A percentile compares a stretch with the other conserved stretches of the same genome.
Conservation (phyloP, 2,329 filamentous ascomycete species). For the Sarocladium brachiariae region DNA sequence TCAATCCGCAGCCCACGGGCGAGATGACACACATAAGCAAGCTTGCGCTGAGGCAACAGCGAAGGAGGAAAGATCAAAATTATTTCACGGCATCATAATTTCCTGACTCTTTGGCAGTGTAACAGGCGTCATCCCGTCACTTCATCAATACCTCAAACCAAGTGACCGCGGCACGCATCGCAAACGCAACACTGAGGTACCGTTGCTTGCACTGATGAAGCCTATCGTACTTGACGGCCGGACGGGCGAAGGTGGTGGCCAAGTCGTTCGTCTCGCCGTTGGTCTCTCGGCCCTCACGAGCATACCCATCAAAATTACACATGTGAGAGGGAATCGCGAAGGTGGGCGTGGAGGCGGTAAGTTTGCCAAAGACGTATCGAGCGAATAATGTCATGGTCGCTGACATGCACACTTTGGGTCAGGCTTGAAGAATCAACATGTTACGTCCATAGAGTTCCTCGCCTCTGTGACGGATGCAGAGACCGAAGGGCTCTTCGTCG, state of each 20-base stretch:
- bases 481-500: constrained; percentile 42
- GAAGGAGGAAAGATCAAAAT: too few relatives aligned
- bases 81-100: too few relatives aligned
- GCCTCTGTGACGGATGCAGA: constrained; percentile 44
- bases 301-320: constrained; percentile 43
- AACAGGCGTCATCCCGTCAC: too few relatives aligned
- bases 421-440: constrained; percentile 57
- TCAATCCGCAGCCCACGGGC: background rate
- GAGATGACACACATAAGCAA: background rate
- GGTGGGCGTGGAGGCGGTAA: constrained; percentile 5
- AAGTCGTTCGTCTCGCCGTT: constrained; percentile 51
- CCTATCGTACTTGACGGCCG: constrained; percentile 46
- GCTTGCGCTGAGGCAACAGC: too few relatives aligned
- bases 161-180: too few relatives aligned
- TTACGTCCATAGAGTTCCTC: constrained; percentile 48
- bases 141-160: background rate
- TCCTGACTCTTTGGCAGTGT: too few relatives aligned
- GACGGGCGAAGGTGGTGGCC: constrained; percentile 56
- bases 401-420: background rate
- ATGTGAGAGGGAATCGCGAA: constrained; percentile 49
- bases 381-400: background rate
- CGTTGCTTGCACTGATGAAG: constrained; percentile 21
- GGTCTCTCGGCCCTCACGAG: constrained; percentile 49
- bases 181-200: too few relatives aligned
- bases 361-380: background rate